Base-by-base conservation (phyloP, 768 basidiomycete genomes). In the Fomitopsis pulvina region DNA sequence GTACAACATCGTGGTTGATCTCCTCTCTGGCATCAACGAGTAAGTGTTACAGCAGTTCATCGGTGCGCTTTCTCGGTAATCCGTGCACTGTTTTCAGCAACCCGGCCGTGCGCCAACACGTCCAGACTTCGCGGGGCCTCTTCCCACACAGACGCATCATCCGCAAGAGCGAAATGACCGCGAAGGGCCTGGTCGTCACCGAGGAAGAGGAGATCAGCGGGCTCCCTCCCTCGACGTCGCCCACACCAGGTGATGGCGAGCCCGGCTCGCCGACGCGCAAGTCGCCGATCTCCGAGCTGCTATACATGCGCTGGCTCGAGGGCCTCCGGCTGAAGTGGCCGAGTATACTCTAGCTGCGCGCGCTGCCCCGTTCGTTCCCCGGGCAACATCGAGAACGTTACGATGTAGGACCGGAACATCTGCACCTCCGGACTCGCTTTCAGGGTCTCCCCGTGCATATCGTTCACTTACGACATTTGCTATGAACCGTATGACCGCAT, bases 251-350 rank as follows among this genome's bases (percentile, higher is more conserved):
- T 1, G 54, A 63, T 14, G 21, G 54, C 29, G 76, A 80, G 26
- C 60, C 73, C 27, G 57, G 53, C 41, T 58, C 60, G 22, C 73
- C 76, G 11, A 64, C 72, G 47, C 77, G 80, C 54, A 87, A 84
- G 64, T 93, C 91, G 48, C 92, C 94, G 5, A 92, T 98, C 25
- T 89, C 92, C 20, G 95, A 98, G 64, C 76, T 98, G 55, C 71
- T 98, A n/a, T 98, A 97, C 65, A 85, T 94, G 78, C 82, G 95
- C 43, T 98, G 95, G 94, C 71, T 97, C 22, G 90, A 96, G 61
- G 93, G 93, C 2, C 69, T 96, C 47, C 85, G 81, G 67, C 72
- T 93, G 61, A 93, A 91, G 65, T 94, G 92, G 92, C 90, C 90
- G 4, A 87, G 74, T 59, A 74, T 89, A 44, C 68, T 76, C 34